These are phyloP conservation scores for Botryotinia convoluta DNA, from an alignment of 2,329 filamentous ascomycete species.

Conservation along the genomic window DNA sequence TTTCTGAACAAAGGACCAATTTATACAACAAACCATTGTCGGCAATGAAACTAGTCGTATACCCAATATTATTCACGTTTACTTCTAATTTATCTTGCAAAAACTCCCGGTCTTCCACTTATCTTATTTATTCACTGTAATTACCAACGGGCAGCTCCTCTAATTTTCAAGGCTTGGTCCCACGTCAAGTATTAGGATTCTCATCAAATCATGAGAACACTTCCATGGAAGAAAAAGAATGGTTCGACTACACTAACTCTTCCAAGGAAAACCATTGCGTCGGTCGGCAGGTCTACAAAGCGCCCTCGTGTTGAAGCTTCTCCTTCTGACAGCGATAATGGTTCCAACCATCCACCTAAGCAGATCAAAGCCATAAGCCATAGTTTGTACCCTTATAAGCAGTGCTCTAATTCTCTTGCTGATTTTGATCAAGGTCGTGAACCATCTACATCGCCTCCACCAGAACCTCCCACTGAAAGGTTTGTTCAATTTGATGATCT, in stretches of 20 bases:
- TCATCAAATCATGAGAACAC: slow-evolving; percentile 29
- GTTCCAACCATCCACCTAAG: neutral
- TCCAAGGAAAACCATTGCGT: slow-evolving; percentile 14
- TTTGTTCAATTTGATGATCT: slow-evolving; percentile 29
- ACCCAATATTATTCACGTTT: neutral
- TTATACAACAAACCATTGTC: neutral
- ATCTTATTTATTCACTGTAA: neutral
- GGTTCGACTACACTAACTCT: slow-evolving; percentile 13
- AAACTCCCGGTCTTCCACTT: neutral
- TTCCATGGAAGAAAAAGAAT: slow-evolving; percentile 31
- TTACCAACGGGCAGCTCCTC: neutral
- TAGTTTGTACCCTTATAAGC: neutral
- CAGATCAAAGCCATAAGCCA: neutral
- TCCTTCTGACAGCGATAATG: slow-evolving; percentile 5
- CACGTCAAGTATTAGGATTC: neutral
- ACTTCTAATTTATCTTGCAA: neutral
- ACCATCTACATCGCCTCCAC: slow-evolving; percentile 52
- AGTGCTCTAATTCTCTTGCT: neutral
- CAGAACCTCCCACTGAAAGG: slow-evolving; percentile 48
- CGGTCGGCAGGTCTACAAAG: slow-evolving; percentile 21
- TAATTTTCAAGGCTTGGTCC: neutral
- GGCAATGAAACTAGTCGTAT: neutral
- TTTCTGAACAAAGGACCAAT: neutral
- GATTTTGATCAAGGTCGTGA: slow-evolving; percentile 34
- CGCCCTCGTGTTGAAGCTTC: slow-evolving; percentile 21